Conservation (phyloP, 345 rosid genomes). For the Camelina sativa region DNA sequence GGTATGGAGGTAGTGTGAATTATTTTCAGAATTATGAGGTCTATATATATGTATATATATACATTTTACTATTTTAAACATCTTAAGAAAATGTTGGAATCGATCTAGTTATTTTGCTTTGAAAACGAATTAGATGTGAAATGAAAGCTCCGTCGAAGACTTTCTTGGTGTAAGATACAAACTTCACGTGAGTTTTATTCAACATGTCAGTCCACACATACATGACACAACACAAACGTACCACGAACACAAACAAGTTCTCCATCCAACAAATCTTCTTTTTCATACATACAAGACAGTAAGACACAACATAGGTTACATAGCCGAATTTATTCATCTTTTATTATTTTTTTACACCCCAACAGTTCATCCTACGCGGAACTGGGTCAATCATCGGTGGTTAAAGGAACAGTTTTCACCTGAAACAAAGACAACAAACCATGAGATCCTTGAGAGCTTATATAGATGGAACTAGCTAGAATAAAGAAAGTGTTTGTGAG, state of each 20-base stretch:
- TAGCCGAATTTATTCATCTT: constrained; percentile 22
- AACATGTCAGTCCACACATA: constrained; percentile 29
- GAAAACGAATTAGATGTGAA: constrained; percentile 33
- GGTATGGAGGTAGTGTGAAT: too few relatives aligned
- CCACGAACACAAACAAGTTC: constrained; percentile 14
- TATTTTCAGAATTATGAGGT: too few relatives aligned
- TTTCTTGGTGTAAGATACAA: constrained; percentile 37
- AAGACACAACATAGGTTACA: background rate
- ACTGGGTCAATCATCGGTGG: constrained; percentile 52
- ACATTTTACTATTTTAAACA: too few relatives aligned
- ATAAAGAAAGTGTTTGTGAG: background rate
- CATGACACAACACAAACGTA: constrained; percentile 25
- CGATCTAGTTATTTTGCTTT: background rate
- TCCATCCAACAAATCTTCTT: constrained; percentile 8
- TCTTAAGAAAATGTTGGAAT: background rate
- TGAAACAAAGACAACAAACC: constrained; percentile 44
- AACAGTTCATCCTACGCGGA: constrained; percentile 28
- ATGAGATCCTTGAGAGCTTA: constrained; percentile 1
- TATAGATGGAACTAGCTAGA: background rate
- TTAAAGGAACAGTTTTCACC: constrained; percentile 83
- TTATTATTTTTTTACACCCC: constrained; percentile 23
- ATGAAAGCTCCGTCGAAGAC: constrained; percentile 30
- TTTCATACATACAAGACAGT: constrained; percentile 7
- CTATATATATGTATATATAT: too few relatives aligned
- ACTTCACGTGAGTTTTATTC: constrained; percentile 39